Conservation (phyloP, 2,329 filamentous ascomycete genomes). For the Calycina herbarum region DNA sequence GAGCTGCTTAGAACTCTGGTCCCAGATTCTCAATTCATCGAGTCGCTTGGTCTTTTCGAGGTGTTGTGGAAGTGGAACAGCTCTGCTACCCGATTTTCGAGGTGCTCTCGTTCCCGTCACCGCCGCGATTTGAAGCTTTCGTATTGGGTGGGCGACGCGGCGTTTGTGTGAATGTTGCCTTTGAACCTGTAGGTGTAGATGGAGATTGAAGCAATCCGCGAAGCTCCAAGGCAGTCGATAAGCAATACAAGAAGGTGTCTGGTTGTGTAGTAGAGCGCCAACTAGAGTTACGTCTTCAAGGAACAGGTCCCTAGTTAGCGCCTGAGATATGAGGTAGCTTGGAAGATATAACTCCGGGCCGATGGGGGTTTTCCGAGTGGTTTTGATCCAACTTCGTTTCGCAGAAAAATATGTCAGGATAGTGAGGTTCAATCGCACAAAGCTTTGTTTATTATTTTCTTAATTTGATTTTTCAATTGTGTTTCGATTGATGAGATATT, state of each 20-base stretch:
- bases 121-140: background rate
- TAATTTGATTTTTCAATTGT: no score
- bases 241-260: background rate
- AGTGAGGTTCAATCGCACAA: no score
- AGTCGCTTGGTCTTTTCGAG: background rate
- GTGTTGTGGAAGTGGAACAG: background rate
- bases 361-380: no score
- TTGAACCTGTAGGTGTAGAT: background rate
- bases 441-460: no score
- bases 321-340: no score
- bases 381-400: no score
- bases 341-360: no score
- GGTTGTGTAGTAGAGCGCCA: background rate
- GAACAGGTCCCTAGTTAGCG: no score
- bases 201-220: background rate
- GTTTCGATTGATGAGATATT: no score
- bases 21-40: background rate
- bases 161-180: background rate
- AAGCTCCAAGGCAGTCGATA: background rate
- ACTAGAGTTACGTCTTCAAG: no score
- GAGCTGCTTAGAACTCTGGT: constrained; percentile 1
- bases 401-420: no score
- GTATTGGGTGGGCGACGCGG: background rate
- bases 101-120: background rate
- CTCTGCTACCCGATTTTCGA: background rate